These are phyloP conservation scores for Poronia punctata DNA, from an alignment of 495 filamentous ascomycete species.

Conservation along the genomic window DNA sequence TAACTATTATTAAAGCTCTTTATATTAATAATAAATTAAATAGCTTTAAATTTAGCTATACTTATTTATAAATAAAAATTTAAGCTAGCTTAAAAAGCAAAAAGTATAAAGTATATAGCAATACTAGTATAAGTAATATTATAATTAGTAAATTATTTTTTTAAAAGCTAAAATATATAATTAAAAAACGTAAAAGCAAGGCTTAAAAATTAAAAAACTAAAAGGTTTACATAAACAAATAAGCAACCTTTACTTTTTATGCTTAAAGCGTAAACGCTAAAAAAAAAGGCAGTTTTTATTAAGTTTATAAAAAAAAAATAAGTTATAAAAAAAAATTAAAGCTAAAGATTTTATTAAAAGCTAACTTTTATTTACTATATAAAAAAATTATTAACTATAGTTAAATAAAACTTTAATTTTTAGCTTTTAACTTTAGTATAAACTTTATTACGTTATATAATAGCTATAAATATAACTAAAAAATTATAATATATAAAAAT, in stretches of 20 bases:
- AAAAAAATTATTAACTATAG: too few relatives aligned
- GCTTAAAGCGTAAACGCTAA: not conserved
- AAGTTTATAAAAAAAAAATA: not conserved
- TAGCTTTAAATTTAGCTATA: not conserved
- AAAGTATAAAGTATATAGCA: not conserved
- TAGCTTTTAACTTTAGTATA: too few relatives aligned
- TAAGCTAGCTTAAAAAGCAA: not conserved
- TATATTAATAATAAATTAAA: not conserved
- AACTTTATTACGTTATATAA: too few relatives aligned
- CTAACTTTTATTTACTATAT: too few relatives aligned
- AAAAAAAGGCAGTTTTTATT: not conserved
- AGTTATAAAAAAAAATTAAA: not conserved
- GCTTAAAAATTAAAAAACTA: not conserved
- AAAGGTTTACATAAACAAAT: not conserved
- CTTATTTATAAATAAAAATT: not conserved
- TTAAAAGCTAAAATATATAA: not conserved
- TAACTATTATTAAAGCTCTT: too few relatives aligned
- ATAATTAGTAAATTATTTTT: not conserved
- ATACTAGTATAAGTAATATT: not conserved
- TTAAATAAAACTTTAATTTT: too few relatives aligned
- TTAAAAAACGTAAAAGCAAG: too few relatives aligned
- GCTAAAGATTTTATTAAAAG: too few relatives aligned
- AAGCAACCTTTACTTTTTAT: not conserved
- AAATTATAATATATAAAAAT: too few relatives aligned
- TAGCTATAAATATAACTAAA: too few relatives aligned